These are phyloP conservation scores for Excoecaria agallocha DNA, from an alignment of 345 rosid genomes.

Conservation along the genomic window DNA sequence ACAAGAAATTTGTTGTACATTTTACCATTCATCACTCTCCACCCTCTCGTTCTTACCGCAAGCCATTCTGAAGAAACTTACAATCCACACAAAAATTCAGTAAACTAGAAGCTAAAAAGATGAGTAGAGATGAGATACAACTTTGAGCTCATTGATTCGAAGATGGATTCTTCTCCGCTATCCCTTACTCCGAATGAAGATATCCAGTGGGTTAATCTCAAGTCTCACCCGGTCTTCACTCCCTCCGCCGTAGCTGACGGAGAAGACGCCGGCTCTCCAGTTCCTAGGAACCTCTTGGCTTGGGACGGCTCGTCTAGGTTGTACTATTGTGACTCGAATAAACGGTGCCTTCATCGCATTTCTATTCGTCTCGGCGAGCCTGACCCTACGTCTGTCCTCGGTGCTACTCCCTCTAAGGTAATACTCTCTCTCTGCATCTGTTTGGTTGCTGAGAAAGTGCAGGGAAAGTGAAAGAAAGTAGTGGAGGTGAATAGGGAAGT, in stretches of 20 bases:
- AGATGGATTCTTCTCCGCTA: slow-evolving; percentile 27
- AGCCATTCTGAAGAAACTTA: too few species aligned
- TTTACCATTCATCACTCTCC: too few species aligned
- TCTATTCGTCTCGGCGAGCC: slow-evolving; percentile 86
- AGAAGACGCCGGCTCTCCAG: background rate
- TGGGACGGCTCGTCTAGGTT: slow-evolving; percentile 89
- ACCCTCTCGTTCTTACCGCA: too few species aligned
- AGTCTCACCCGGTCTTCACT: slow-evolving; percentile 63
- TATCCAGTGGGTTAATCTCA: slow-evolving; percentile 70
- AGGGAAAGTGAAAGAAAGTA: too few species aligned
- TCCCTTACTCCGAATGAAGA: slow-evolving; percentile 55
- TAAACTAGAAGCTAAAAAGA: background rate
- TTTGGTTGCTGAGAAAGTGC: too few species aligned
- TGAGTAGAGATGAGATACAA: slow-evolving; percentile 50
- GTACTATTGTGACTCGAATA: slow-evolving; percentile 65
- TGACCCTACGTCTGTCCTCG: slow-evolving; percentile 67
- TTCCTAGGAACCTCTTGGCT: slow-evolving; percentile 58
- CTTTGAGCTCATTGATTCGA: slow-evolving; percentile 41
- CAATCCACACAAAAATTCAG: too few species aligned
- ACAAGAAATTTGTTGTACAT: too few species aligned
- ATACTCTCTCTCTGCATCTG: background rate
- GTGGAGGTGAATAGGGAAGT: too few species aligned
- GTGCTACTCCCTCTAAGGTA: slow-evolving; percentile 80
- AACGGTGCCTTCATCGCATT: slow-evolving; percentile 65
- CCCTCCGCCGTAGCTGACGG: slow-evolving; percentile 22